phyloP scores from a whole-genome alignment of 768 basidiomycete genomes.

The Cystobasidium onofrii region DNA sequence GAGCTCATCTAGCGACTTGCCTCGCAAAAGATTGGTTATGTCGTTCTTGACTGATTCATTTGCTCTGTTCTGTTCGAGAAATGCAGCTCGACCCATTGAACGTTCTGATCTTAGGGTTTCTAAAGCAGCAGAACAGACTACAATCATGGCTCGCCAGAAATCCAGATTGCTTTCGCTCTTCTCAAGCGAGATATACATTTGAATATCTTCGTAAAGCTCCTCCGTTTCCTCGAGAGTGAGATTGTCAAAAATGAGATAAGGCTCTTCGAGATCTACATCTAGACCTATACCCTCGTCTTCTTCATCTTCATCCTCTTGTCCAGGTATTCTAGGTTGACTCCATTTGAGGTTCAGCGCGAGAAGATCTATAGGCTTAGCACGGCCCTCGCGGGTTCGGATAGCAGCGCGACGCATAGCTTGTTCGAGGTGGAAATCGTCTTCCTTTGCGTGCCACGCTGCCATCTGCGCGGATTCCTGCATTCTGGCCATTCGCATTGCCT shows the following conservation, averaged over 20 bases:
- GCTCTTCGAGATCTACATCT: constrained; percentile 96
- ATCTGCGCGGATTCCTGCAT: constrained; percentile 91
- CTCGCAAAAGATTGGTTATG: constrained; percentile 67
- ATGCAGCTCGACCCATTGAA: constrained; percentile 44
- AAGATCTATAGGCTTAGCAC: constrained; percentile 98
- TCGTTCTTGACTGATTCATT: constrained; percentile 62
- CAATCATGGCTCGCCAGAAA: constrained; percentile 99
- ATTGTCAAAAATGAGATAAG: constrained; percentile 96
- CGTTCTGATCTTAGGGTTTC: constrained; percentile 61
- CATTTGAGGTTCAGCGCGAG: constrained; percentile 91
- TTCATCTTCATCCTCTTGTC: constrained; percentile 56
- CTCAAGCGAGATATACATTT: constrained; percentile 80
- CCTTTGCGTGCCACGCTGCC: constrained; percentile 95
- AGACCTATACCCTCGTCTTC: constrained; percentile 73
- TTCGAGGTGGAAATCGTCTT: constrained; percentile 92
- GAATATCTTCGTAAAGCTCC: constrained; percentile 89
- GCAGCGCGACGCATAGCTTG: constrained; percentile 83
- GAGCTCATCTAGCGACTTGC: constrained; percentile 79
- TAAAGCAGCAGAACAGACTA: constrained; percentile 82
- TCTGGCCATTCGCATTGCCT: constrained; percentile 78
- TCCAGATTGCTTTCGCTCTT: constrained; percentile 76
- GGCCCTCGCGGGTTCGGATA: constrained; percentile 88
- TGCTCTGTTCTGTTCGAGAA: constrained; percentile 41
- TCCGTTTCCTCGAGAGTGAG: constrained; percentile 77
- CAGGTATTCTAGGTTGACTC: constrained; percentile 53